phyloP scores from a whole-genome alignment of 2,329 filamentous ascomycete species.

The Colletotrichum gigasporum region DNA sequence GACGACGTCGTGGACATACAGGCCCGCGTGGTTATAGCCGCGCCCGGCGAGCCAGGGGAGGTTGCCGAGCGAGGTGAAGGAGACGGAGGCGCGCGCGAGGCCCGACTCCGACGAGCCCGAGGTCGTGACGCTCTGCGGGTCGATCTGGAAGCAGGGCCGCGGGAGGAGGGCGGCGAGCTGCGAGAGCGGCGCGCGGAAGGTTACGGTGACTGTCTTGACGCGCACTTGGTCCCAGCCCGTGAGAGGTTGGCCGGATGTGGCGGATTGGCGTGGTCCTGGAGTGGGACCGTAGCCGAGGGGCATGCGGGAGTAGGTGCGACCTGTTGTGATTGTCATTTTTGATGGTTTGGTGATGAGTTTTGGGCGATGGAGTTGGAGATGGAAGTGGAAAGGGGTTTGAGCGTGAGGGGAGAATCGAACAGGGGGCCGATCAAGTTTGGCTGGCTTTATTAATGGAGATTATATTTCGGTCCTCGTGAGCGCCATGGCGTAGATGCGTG shows the following conservation, averaged over 20 bases:
- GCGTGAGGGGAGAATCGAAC: not conserved
- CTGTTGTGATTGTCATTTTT: slow-evolving; percentile 7
- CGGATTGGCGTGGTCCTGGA: slow-evolving; percentile 7
- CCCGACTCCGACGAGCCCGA: slow-evolving; percentile 41
- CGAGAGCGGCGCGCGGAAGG: not conserved
- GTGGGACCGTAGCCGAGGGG: slow-evolving; percentile 7
- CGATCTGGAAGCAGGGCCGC: slow-evolving; percentile 59
- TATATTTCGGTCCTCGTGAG: too few species aligned
- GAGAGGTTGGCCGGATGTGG: not conserved
- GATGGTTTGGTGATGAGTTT: not conserved
- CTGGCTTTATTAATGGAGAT: too few species aligned
- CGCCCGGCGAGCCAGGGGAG: slow-evolving; percentile 69
- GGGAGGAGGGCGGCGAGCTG: slow-evolving; percentile 65
- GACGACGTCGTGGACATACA: slow-evolving; percentile 70
- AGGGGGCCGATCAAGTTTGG: too few species aligned
- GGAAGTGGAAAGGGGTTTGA: not conserved
- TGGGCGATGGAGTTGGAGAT: not conserved
- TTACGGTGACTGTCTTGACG: not conserved
- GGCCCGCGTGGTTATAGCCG: slow-evolving; percentile 65
- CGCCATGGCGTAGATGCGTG: too few species aligned
- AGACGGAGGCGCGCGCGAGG: slow-evolving; percentile 53
- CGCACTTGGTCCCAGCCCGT: slow-evolving; percentile 5
- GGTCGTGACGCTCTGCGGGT: slow-evolving; percentile 54
- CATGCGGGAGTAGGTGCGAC: slow-evolving; percentile 5
- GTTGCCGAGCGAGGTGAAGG: slow-evolving; percentile 52